phyloP scores from a whole-genome alignment of 2,329 filamentous ascomycete species.

The Trichoderma atroviride region DNA sequence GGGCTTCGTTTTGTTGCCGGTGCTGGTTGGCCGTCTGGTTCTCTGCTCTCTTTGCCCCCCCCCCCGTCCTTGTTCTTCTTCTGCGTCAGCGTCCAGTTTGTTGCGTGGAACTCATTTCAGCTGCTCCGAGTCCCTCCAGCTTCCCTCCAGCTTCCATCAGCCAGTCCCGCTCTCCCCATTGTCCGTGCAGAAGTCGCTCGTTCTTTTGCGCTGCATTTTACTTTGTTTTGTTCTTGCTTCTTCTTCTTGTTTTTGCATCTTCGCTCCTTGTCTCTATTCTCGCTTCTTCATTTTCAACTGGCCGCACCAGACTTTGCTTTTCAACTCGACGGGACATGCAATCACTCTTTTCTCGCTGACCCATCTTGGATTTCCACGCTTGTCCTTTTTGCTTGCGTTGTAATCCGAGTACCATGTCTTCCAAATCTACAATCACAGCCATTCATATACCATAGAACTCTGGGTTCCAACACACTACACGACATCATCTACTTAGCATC shows the following conservation, averaged over 20 bases:
- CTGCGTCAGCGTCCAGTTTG: neutral
- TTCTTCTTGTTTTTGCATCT: neutral
- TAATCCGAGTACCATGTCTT: constrained; percentile 1
- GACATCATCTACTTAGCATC: neutral
- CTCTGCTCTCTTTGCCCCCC: neutral
- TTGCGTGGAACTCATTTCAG: neutral
- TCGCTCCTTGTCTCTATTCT: neutral
- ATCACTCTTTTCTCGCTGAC: constrained; percentile 11
- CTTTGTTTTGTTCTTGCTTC: neutral
- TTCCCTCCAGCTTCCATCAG: neutral
- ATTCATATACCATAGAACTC: neutral
- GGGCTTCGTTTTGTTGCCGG: constrained; percentile 4
- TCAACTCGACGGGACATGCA: neutral
- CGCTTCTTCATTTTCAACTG: neutral
- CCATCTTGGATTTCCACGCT: neutral
- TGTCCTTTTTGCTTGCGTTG: neutral
- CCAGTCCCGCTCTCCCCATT: neutral
- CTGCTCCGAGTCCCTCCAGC: neutral
- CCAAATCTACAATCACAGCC: neutral
- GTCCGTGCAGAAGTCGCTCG: constrained; percentile 11
- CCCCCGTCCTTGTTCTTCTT: neutral
- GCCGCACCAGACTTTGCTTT: neutral
- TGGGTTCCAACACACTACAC: neutral
- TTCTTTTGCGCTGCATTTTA: neutral
- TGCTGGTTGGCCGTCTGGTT: constrained; percentile 4